These are phyloP conservation scores for Nannochloris sp. DNA, from an alignment of 139 green algal genomes.

Conservation along the genomic window DNA sequence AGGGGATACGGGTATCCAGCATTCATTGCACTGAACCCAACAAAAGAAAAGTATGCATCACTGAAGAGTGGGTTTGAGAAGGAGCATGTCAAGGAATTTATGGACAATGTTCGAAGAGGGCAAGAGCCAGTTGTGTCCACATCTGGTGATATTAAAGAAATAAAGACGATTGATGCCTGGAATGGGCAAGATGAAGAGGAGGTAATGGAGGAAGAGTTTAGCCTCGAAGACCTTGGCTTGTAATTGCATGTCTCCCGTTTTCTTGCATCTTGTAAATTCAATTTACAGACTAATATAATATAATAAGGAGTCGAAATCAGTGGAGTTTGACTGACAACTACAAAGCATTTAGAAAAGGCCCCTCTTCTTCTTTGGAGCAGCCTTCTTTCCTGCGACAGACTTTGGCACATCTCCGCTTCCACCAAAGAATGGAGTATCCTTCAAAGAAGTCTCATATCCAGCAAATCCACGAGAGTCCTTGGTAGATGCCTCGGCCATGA, in stretches of 20 bases:
- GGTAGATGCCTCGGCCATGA: constrained; percentile 4
- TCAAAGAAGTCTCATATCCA: constrained; percentile 24
- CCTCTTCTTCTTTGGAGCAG: neutral
- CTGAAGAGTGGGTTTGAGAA: constrained; percentile 38
- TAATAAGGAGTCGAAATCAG: too few species aligned
- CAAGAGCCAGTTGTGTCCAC: constrained; percentile 28
- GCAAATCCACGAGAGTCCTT: constrained; percentile 9
- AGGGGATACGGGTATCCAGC: constrained; percentile 62
- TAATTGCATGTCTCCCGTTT: neutral
- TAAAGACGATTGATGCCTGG: constrained; percentile 39
- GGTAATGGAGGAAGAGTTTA: constrained; percentile 75
- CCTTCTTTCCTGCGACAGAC: neutral
- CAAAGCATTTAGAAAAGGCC: constrained; percentile 1
- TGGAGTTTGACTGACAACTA: neutral
- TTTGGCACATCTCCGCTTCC: constrained; percentile 15
- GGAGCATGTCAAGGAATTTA: constrained; percentile 37
- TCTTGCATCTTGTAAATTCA: too few species aligned
- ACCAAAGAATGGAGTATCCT: constrained; percentile 28
- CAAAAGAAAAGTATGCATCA: constrained; percentile 32
- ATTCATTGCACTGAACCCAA: constrained; percentile 60
- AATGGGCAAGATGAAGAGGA: constrained; percentile 69
- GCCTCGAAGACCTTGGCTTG: constrained; percentile 58
- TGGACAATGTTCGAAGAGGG: constrained; percentile 37
- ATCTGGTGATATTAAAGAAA: constrained; percentile 17
- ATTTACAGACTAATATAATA: too few species aligned